Base-by-base conservation (phyloP, 306 rosid genomes). In the Cyclanthera cordifolia region DNA sequence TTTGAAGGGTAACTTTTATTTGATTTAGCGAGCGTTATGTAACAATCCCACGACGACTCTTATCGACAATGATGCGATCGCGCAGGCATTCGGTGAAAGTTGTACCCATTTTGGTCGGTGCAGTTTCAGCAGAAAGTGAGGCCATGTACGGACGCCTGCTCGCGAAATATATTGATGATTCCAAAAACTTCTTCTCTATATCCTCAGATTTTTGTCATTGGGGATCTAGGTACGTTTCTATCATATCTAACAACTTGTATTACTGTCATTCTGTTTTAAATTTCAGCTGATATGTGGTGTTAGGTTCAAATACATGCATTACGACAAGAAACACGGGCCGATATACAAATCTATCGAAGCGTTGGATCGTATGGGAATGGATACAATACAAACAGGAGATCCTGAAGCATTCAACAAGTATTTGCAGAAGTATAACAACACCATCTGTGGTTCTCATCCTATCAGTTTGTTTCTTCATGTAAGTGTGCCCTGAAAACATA, bases 201-300 rank as follows among this genome's bases (percentile, higher is more conserved):
- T 89, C 96, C 6, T 94, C 99, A 24, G 99, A 94, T 69, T 94
- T 94, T 79, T 94, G 99, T 78, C 99, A 94, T 37, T 94, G 99
- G 99, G 99, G 97, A 41, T 75, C 92, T 74, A 83, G 96, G 97
- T 91, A 81, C 50, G 92, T 77, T 47, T 41, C 9, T 54, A 34
- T 34, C 8, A 34, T 34, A 34, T 7, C n/a, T n/a, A n/a, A n/a
- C n/a, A n/a, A n/a, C n/a, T 49, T 48, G 9, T 16, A 14, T 32
- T 37, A 37, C 43, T 37, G 12, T 37, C 43, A 37, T 37, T 37
- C 12, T 37, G 43, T 37, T 48, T 14, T 30, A 60, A 49, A 34
- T 17, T 69, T 49, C 32, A 51, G 50, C 30, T 64, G 13, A 3
- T 74, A n/a, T 76, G 76, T 67, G 70, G 46, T 65, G 53, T 70